Evolutionary conservation across 2,329 filamentous ascomycete species (phyloP).

Genomic region (Fusarium circinatum): DNA sequence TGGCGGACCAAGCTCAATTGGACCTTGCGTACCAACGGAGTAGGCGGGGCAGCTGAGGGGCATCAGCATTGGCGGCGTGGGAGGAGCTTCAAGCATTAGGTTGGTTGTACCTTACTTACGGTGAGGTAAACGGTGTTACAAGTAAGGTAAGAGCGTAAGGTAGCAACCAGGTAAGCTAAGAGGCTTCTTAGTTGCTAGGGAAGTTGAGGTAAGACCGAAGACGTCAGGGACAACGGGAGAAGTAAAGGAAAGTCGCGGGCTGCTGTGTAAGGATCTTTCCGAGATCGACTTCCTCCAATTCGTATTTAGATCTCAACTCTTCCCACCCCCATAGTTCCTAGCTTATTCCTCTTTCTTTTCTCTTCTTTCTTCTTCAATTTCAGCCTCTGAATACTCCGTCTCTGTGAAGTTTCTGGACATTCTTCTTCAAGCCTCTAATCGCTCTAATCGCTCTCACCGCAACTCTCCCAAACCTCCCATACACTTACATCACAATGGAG

Average conservation of each 20-base stretch:
- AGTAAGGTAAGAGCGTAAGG: slow-evolving; percentile 16
- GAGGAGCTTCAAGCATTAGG: slow-evolving; percentile 36
- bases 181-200: slow-evolving; percentile 17
- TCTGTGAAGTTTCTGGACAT: background rate
- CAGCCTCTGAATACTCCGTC: slow-evolving; percentile 6
- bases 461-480: slow-evolving; percentile 20
- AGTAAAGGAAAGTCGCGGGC: slow-evolving; percentile 4
- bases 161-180: slow-evolving; percentile 17
- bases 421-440: slow-evolving; percentile 12
- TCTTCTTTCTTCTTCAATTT: slow-evolving; percentile 7
- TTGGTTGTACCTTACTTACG: slow-evolving; percentile 20
- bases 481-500: slow-evolving; percentile 51
- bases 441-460: slow-evolving; percentile 21
- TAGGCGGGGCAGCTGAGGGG: slow-evolving; percentile 46
- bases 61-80: slow-evolving; percentile 35
- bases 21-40: slow-evolving; percentile 2
- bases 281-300: slow-evolving; percentile 27
- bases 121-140: slow-evolving; percentile 30
- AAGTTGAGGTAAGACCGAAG: slow-evolving; percentile 7
- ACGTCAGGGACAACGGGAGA: slow-evolving; percentile 24
- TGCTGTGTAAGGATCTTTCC: slow-evolving; percentile 29
- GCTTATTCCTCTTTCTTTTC: slow-evolving; percentile 27
- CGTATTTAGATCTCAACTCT: slow-evolving; percentile 36
- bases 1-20: slow-evolving; percentile 31
- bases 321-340: slow-evolving; percentile 25